These are phyloP conservation scores for Phialophora macrospora DNA, from an alignment of 2,329 filamentous ascomycete species.

Conservation along the genomic window DNA sequence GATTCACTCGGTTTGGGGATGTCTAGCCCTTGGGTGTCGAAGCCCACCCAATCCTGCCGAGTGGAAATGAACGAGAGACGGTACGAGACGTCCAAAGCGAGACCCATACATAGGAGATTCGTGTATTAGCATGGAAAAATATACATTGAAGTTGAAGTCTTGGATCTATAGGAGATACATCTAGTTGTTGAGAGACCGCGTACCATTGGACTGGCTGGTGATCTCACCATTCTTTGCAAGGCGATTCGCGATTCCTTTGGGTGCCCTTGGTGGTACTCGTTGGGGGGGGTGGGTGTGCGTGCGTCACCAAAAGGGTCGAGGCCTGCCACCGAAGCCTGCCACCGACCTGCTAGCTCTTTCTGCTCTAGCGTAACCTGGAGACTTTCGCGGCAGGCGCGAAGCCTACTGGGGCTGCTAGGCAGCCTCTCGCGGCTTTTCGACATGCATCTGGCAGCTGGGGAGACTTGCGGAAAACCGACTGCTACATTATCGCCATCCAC, in stretches of 20 bases:
- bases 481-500: neutral
- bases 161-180: neutral
- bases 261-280: no score
- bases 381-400: slow-evolving; percentile 9
- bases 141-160: neutral
- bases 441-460: slow-evolving; percentile 2
- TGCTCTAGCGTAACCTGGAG: slow-evolving; percentile 15
- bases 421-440: slow-evolving; percentile 8
- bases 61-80: neutral
- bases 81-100: neutral
- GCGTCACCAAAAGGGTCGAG: neutral
- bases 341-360: slow-evolving; percentile 17
- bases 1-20: no score
- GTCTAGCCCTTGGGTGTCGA: neutral
- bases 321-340: no score
- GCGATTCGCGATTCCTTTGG: neutral
- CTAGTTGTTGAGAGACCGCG: neutral
- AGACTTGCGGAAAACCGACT: neutral
- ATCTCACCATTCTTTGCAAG: slow-evolving; percentile 6
- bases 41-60: neutral
- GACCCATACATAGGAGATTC: neutral
- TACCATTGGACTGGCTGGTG: neutral
- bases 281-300: no score
- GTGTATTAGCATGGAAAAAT: neutral
- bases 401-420: neutral